These are phyloP conservation scores for Filobasidium wieringae DNA, from an alignment of 768 basidiomycete species.

Conservation along the genomic window DNA sequence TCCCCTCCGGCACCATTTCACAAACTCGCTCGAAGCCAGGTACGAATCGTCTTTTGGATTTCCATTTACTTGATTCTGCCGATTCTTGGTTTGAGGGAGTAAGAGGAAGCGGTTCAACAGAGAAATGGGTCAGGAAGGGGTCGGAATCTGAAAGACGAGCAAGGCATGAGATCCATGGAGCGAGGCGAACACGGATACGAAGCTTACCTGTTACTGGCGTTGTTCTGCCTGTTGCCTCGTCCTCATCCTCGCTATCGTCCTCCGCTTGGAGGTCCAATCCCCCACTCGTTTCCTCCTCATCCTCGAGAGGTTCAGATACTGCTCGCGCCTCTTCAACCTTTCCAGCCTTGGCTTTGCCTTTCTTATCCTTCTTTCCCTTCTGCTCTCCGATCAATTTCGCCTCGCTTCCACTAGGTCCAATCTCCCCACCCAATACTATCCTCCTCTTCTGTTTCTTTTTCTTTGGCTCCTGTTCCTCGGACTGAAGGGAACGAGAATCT, in stretches of 20 bases:
- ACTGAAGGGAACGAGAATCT: not conserved
- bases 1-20: constrained; percentile 24
- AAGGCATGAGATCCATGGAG: not conserved
- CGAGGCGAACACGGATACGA: constrained; percentile 3
- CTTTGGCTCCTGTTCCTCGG: not conserved
- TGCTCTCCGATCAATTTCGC: constrained; percentile 10
- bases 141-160: constrained; percentile 33
- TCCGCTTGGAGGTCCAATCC: constrained; percentile 15
- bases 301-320: not conserved
- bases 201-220: constrained; percentile 16
- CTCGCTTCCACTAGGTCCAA: constrained; percentile 36
- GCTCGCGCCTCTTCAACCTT: not conserved
- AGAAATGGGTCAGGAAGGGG: constrained; percentile 66
- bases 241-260: constrained; percentile 16
- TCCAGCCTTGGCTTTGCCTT: constrained; percentile 40
- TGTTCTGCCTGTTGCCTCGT: not conserved
- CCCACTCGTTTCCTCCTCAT: not conserved
- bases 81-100: constrained; percentile 42
- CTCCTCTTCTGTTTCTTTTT: constrained; percentile 30
- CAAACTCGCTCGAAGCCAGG: constrained; percentile 54
- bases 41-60: constrained; percentile 42
- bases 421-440: constrained; percentile 33
- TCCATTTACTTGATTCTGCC: constrained; percentile 54
- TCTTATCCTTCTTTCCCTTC: constrained; percentile 38
- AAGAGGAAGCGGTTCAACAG: constrained; percentile 45